phyloP scores from a whole-genome alignment of 2,329 filamentous ascomycete species.

The Aspergillus arachidicola region DNA sequence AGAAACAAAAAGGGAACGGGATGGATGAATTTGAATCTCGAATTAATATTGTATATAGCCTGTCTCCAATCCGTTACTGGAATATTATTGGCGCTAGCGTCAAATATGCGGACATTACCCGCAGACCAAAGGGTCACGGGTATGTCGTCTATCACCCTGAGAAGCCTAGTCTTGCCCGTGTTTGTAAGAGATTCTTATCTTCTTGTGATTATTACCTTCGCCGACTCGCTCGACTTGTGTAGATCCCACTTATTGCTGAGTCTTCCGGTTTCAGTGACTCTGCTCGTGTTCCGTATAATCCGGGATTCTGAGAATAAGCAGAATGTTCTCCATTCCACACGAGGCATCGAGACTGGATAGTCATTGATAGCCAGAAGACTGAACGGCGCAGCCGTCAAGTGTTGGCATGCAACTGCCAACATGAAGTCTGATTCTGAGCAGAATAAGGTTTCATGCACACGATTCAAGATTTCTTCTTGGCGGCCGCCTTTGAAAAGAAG shows the following conservation, averaged over 20 bases:
- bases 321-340: background rate
- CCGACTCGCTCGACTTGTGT: background rate
- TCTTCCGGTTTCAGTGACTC: background rate
- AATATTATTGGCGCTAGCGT: conserved; percentile 6
- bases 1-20: background rate
- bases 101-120: background rate
- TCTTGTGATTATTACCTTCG: background rate
- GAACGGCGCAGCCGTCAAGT: no score
- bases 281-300: background rate
- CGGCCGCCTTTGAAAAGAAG: conserved; percentile 75
- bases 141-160: background rate
- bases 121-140: background rate
- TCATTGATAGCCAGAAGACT: background rate
- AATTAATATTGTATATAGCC: conserved; percentile 10
- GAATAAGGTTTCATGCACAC: background rate
- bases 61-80: conserved; percentile 9
- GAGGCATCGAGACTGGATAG: background rate
- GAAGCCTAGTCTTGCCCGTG: background rate
- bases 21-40: conserved; percentile 1
- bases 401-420: background rate
- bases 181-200: background rate
- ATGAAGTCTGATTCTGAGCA: background rate
- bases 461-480: conserved; percentile 36
- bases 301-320: background rate
- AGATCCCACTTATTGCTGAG: background rate